Evolutionary conservation across 2,329 filamentous ascomycete species (phyloP).

Genomic region (Gliomastix tumulicola): DNA sequence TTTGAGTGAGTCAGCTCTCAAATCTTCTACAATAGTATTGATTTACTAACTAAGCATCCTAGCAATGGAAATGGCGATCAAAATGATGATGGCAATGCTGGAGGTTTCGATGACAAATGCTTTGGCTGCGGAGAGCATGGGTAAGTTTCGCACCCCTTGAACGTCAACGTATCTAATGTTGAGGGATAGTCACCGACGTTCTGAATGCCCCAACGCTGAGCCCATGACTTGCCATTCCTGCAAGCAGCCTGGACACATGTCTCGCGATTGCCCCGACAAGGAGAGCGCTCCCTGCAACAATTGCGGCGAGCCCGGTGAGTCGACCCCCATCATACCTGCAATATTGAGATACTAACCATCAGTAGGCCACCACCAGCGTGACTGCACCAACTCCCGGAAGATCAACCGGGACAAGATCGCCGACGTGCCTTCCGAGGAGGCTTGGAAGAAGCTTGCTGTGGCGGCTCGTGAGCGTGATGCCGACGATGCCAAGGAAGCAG

Average conservation of each 20-base stretch:
- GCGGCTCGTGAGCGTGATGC: constrained; percentile 49
- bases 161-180: constrained; percentile 4
- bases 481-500: constrained; percentile 54
- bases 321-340: not conserved
- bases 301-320: constrained; percentile 48
- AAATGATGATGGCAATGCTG: no score
- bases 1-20: no score
- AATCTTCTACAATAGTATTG: no score
- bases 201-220: constrained; percentile 24
- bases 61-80: no score
- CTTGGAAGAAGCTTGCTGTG: constrained; percentile 48
- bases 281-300: constrained; percentile 51
- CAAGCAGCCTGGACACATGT: constrained; percentile 43
- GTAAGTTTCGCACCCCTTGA: constrained; percentile 11
- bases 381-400: constrained; percentile 54
- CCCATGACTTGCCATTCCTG: constrained; percentile 34
- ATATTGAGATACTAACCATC: not conserved
- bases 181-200: constrained; percentile 17
- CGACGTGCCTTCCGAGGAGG: constrained; percentile 42
- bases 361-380: constrained; percentile 45
- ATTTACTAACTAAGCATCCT: no score
- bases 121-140: constrained; percentile 28
- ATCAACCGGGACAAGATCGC: constrained; percentile 46
- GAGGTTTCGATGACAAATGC: constrained; percentile 21
- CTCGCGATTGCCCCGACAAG: constrained; percentile 56